Base-by-base conservation (phyloP, 2,329 filamentous ascomycete species). In the Penicillium italicum region DNA sequence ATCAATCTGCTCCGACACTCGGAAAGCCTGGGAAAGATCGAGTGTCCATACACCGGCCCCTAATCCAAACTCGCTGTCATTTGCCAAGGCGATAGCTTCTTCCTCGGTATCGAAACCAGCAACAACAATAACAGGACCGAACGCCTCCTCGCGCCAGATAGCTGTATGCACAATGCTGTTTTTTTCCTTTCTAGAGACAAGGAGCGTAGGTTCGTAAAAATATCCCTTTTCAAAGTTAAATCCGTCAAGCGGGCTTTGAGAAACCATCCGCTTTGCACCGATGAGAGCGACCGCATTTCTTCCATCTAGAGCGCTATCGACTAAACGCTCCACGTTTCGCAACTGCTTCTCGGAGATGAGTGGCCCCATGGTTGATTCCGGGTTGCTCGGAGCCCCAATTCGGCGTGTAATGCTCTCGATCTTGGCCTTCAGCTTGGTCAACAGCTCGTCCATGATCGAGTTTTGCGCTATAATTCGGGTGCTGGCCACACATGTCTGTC, bases 401-500 rank as follows among this genome's bases (percentile, higher is more conserved):
- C 60, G 60, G 26, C 12, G 43, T 6, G 46, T 50, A 5, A 65
- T 65, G 4, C 85, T 82, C 5, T 78, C 81, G n/a, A 82, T 75
- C 53, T 75, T 77, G 16, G 56, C 60, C 46, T 76, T 70, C 20
- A 77, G 60, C 24, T 73, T 74, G 6, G 69, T 58, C 8, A 81
- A 65, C 0, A 74, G 66, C 3, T 74, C 66, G 22, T 77, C 67
- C 9, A 58, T 50, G 10, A 82, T 75, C 4, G 66, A 72, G 18
- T 72, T 70, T 43, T 83, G 76, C 10, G 82, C 79, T 37, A 84
- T 72, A 28, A 83, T 74, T 22, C 81, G 73, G 16, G 80, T 83
- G 5, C 80, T 81, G 4, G 80, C 81, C 12, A 83, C 78, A 42
- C 81, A 83, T 0, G 80, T 83, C 63, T 83, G 81, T 0, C 81